Conservation (phyloP, 2,329 filamentous ascomycete species). For the Alternaria incomplexa region DNA sequence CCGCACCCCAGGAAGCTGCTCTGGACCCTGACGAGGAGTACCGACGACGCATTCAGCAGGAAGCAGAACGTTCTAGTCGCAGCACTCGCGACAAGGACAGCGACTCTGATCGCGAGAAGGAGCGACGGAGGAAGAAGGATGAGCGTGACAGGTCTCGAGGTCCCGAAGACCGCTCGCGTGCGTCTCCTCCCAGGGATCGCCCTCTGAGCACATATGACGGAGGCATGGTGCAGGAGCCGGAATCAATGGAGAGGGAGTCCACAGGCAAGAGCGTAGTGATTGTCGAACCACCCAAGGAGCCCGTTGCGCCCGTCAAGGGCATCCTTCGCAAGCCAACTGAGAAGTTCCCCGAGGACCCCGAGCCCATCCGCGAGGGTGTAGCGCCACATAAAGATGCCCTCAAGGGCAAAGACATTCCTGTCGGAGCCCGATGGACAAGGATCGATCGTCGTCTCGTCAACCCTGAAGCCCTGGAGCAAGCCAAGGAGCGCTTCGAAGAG, state of each 20-base stretch:
- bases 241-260: slow-evolving; percentile 31
- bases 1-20: slow-evolving; percentile 33
- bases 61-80: slow-evolving; percentile 48
- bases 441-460: slow-evolving; percentile 89
- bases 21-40: slow-evolving; percentile 60
- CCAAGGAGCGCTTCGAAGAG: slow-evolving; percentile 91
- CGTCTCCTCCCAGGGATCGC: slow-evolving; percentile 32
- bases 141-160: slow-evolving; percentile 40
- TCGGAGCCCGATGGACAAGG: slow-evolving; percentile 89
- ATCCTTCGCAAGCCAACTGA: slow-evolving; percentile 84
- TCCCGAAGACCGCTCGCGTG: slow-evolving; percentile 33
- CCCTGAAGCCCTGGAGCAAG: slow-evolving; percentile 81
- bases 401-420: slow-evolving; percentile 69
- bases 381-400: slow-evolving; percentile 90
- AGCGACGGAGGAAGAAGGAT: slow-evolving; percentile 44
- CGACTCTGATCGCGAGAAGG: slow-evolving; percentile 43
- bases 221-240: slow-evolving; percentile 44
- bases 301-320: slow-evolving; percentile 71
- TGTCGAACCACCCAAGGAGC: slow-evolving; percentile 74
- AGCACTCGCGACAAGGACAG: slow-evolving; percentile 36
- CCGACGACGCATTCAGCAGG: slow-evolving; percentile 55
- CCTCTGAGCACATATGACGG: slow-evolving; percentile 35
- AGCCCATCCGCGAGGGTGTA: slow-evolving; percentile 85
- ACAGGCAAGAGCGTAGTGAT: slow-evolving; percentile 56
- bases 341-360: slow-evolving; percentile 85